A percentile compares a stretch with the other conserved stretches of the same genome.
Conservation (phyloP, 2,329 filamentous ascomycete species). For the Metarhizium album region DNA sequence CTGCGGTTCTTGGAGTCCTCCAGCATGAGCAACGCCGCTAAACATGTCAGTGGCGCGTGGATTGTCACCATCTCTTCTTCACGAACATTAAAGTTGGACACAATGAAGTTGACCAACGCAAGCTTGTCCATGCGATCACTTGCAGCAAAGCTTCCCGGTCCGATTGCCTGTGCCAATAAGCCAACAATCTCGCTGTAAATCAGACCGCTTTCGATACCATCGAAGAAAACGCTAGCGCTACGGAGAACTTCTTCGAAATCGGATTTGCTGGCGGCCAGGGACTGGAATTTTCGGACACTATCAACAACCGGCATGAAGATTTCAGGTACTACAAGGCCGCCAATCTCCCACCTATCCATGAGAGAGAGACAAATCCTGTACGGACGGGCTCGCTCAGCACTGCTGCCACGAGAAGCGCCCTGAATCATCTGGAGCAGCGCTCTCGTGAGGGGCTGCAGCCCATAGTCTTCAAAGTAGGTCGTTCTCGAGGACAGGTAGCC, state of each 20-base stretch:
- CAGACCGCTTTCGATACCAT: slow-evolving; percentile 86
- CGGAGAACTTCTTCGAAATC: slow-evolving; percentile 80
- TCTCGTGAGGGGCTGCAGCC: slow-evolving; percentile 60
- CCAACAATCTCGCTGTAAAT: slow-evolving; percentile 78
- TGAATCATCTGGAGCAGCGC: slow-evolving; percentile 71
- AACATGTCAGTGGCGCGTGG: slow-evolving; percentile 63
- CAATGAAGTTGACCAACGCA: slow-evolving; percentile 67
- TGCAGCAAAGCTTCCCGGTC: slow-evolving; percentile 29
- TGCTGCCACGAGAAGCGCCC: slow-evolving; percentile 16
- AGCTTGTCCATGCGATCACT: slow-evolving; percentile 52
- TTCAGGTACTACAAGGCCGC: slow-evolving; percentile 75
- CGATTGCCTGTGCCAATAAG: slow-evolving; percentile 52
- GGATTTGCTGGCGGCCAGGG: slow-evolving; percentile 48
- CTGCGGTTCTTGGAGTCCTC: slow-evolving; percentile 36
- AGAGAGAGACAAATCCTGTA: slow-evolving; percentile 88
- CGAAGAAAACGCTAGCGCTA: slow-evolving; percentile 93
- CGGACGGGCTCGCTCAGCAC: slow-evolving; percentile 62
- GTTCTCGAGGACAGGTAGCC: slow-evolving; percentile 47
- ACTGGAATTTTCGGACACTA: slow-evolving; percentile 67
- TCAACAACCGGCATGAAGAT: slow-evolving; percentile 80
- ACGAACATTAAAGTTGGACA: slow-evolving; percentile 80
- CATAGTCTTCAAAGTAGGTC: slow-evolving; percentile 74
- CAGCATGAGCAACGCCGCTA: slow-evolving; percentile 52
- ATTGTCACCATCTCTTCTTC: slow-evolving; percentile 92
- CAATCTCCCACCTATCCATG: slow-evolving; percentile 98